Conservation (phyloP, 805 yeast species). For the Vanderwaltozyma polyspora region DNA sequence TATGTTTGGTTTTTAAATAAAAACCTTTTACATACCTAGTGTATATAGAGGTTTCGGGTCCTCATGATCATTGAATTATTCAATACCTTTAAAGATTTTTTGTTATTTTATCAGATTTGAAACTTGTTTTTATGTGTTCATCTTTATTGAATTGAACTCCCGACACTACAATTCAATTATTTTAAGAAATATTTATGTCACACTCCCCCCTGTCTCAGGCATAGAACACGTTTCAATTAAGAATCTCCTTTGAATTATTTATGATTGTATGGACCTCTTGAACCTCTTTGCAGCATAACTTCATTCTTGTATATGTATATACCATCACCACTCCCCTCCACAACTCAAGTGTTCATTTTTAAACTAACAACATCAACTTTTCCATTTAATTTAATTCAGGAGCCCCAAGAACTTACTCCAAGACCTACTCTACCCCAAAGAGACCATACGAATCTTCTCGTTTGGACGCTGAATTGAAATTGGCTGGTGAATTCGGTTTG, state of each 20-base stretch:
- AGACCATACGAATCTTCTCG: constrained; percentile 99
- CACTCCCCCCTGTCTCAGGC: background rate
- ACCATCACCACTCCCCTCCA: no score
- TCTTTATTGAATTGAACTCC: constrained; percentile 53
- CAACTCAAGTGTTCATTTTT: no score
- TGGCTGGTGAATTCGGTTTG: constrained; percentile 99
- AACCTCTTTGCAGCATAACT: no score
- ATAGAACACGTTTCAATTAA: no score
- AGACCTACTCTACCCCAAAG: constrained; percentile 99
- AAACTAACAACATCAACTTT: no score
- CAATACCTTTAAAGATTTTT: constrained; percentile 6
- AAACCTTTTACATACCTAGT: background rate
- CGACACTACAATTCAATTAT: constrained; percentile 60
- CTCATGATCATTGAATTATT: no score
- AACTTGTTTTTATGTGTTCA: background rate
- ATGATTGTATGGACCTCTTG: background rate
- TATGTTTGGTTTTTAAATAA: background rate
- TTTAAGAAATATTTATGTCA: constrained; percentile 4
- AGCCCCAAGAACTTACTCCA: constrained; percentile 99
- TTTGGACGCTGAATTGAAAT: constrained; percentile 97
- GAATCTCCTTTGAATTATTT: no score
- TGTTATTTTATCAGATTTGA: background rate
- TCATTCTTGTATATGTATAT: no score
- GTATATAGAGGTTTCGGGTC: constrained; percentile 57
- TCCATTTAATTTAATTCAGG: no score